Evolutionary conservation across 495 filamentous ascomycete species (phyloP).

Genomic region (Xylaria bambusicola): DNA sequence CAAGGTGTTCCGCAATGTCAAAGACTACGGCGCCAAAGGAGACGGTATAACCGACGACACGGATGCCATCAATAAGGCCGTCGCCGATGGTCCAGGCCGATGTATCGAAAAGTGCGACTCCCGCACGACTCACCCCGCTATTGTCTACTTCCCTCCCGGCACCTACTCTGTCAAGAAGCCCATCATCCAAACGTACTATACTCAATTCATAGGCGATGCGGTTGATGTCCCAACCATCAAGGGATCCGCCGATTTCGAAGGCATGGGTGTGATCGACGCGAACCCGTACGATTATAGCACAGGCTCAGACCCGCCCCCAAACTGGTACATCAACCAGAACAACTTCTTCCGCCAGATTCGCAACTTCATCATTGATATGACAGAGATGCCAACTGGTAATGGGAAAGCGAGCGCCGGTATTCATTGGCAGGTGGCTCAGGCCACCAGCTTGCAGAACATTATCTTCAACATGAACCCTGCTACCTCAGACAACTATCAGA

Average conservation of each 20-base stretch:
- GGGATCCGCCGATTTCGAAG: constrained; percentile 68
- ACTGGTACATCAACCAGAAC: constrained; percentile 89
- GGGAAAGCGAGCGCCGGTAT: constrained; percentile 70
- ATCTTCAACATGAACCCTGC: constrained; percentile 84
- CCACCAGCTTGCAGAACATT: constrained; percentile 88
- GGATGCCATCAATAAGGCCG: constrained; percentile 83
- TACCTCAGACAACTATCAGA: constrained; percentile 71
- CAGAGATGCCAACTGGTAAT: constrained; percentile 55
- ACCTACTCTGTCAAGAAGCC: constrained; percentile 71
- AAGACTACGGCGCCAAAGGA: constrained; percentile 77
- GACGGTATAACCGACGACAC: constrained; percentile 85
- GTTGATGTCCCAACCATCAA: constrained; percentile 72
- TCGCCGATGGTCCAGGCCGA: constrained; percentile 66
- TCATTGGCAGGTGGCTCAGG: constrained; percentile 98
- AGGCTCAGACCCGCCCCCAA: constrained; percentile 48
- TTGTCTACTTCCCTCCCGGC: constrained; percentile 81
- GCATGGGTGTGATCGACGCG: constrained; percentile 88
- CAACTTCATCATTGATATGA: constrained; percentile 90
- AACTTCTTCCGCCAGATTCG: constrained; percentile 98
- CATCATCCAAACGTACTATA: constrained; percentile 75
- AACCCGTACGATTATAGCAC: constrained; percentile 68
- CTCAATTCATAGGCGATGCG: constrained; percentile 77
- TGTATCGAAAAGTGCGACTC: constrained; percentile 81
- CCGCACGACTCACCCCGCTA: constrained; percentile 70
- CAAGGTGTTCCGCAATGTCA: constrained; percentile 85